These are phyloP conservation scores for Fonsecaea multimorphosa DNA, from an alignment of 2,329 filamentous ascomycete genomes.

Conservation along the genomic window DNA sequence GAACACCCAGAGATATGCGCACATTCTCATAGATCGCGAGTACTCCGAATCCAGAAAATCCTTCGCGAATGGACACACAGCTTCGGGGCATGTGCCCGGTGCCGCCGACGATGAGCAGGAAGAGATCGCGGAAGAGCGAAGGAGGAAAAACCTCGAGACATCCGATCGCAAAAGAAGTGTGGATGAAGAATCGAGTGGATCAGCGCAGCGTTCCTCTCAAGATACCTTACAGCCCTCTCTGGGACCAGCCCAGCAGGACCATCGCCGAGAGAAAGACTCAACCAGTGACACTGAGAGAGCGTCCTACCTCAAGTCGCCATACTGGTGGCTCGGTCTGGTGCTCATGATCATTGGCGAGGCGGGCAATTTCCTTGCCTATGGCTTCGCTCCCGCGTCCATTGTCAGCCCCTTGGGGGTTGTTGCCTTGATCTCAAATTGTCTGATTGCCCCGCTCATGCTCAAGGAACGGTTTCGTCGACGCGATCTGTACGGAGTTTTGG, in stretches of 20 bases:
- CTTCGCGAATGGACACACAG: constrained; percentile 10
- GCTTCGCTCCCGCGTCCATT: constrained; percentile 95
- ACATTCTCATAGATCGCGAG: constrained; percentile 80
- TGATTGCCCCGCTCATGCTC: constrained; percentile 92
- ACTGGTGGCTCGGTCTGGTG: constrained; percentile 94
- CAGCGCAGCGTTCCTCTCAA: constrained; percentile 17
- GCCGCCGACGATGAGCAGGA: constrained; percentile 35
- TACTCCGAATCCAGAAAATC: constrained; percentile 57
- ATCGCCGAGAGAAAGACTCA: constrained; percentile 42
- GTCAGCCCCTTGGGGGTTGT: constrained; percentile 97
- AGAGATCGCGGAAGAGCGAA: constrained; percentile 33
- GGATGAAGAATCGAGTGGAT: constrained; percentile 30
- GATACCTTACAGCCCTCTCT: constrained; percentile 6
- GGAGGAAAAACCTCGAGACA: constrained; percentile 25
- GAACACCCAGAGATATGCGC: constrained; percentile 95
- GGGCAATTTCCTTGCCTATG: constrained; percentile 96
- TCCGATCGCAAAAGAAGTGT: constrained; percentile 14
- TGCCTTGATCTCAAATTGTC: constrained; percentile 91
- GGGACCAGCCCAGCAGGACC: constrained; percentile 12
- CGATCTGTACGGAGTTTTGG: constrained; percentile 85
- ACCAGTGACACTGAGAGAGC: constrained; percentile 58
- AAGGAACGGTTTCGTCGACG: constrained; percentile 85
- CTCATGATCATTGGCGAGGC: constrained; percentile 92
- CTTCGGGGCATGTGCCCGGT: constrained; percentile 3
- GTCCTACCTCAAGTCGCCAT: constrained; percentile 85